These are phyloP conservation scores for Paecilomyces sp. DNA, from an alignment of 2,329 filamentous ascomycete species.

Conservation along the genomic window DNA sequence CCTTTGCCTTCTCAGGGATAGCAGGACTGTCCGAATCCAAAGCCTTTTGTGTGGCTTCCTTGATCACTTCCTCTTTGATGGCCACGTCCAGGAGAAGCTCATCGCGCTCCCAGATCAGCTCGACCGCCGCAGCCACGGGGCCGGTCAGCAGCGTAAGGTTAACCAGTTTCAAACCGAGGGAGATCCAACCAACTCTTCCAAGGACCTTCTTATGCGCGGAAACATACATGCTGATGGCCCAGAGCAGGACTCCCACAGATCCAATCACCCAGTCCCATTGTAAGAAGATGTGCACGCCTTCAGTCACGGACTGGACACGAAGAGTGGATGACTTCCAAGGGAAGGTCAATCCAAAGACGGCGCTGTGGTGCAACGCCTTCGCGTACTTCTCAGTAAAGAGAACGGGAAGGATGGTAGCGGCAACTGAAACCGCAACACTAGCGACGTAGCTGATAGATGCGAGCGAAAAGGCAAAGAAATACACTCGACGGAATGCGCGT, in stretches of 20 bases:
- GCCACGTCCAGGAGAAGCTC: conserved; percentile 1
- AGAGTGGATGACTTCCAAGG: neutral
- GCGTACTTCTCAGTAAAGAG: neutral
- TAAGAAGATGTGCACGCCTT: conserved; percentile 1
- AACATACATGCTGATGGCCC: neutral
- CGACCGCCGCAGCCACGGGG: neutral
- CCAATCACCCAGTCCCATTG: conserved; percentile 3
- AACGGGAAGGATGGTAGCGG: neutral
- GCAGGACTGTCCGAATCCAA: no score
- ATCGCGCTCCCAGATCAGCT: conserved; percentile 1
- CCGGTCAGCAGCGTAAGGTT: neutral
- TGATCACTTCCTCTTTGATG: neutral
- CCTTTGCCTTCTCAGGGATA: no score
- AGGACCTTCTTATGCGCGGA: neutral
- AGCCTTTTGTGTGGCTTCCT: no score
- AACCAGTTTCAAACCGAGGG: neutral
- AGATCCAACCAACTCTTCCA: neutral
- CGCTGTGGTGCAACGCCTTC: neutral
- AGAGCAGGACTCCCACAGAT: neutral
- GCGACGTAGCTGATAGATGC: neutral
- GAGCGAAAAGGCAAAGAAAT: neutral
- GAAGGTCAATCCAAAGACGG: neutral
- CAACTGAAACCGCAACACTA: neutral
- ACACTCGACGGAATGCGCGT: neutral
- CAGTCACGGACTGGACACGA: neutral